Percentiles rank a stretch among this genome's conserved stretches.
phyloP scores from a whole-genome alignment of 1,284 basidiomycete species.

The Tilletiopsis washingtonensis region DNA sequence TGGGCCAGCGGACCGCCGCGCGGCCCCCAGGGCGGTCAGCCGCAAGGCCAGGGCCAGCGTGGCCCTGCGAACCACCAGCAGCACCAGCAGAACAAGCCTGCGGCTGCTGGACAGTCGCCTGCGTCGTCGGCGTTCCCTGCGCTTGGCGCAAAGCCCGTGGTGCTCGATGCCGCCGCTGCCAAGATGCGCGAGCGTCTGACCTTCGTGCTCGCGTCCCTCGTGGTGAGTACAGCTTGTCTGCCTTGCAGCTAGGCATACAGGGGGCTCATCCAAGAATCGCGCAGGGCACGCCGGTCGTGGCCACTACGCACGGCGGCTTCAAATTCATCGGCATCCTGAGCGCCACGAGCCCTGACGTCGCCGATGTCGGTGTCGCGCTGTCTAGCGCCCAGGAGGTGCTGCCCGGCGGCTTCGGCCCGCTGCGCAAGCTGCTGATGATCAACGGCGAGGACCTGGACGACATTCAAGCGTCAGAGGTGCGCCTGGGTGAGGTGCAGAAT shows the following conservation, averaged over 20 bases:
- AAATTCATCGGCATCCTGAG: conserved; percentile 37
- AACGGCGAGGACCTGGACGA: conserved; percentile 29
- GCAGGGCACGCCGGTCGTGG: conserved; percentile 29
- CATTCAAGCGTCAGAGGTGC: conserved; percentile 25
- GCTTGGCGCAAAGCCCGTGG: background rate
- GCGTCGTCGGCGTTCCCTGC: background rate
- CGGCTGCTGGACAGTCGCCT: background rate
- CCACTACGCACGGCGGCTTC: conserved; percentile 23
- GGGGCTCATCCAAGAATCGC: background rate
- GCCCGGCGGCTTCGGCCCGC: conserved; percentile 20
- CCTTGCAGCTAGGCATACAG: no score
- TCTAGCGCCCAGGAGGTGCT: conserved; percentile 28
- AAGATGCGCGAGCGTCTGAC: background rate
- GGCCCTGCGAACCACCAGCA: background rate
- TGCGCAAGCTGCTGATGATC: conserved; percentile 25
- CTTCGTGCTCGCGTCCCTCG: background rate
- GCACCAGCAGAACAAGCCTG: background rate
- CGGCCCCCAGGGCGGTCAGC: background rate
- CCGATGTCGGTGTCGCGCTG: conserved; percentile 31
- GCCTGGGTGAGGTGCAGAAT: conserved; percentile 27
- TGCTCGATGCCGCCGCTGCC: background rate
- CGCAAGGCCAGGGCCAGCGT: background rate
- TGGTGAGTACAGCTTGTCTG: no score
- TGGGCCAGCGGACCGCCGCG: background rate
- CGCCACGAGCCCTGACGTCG: conserved; percentile 19